A percentile compares a stretch with the other conserved stretches of the same genome.
phyloP scores from a whole-genome alignment of 1,284 basidiomycete species.

The Microbotryomycetes sp. region DNA sequence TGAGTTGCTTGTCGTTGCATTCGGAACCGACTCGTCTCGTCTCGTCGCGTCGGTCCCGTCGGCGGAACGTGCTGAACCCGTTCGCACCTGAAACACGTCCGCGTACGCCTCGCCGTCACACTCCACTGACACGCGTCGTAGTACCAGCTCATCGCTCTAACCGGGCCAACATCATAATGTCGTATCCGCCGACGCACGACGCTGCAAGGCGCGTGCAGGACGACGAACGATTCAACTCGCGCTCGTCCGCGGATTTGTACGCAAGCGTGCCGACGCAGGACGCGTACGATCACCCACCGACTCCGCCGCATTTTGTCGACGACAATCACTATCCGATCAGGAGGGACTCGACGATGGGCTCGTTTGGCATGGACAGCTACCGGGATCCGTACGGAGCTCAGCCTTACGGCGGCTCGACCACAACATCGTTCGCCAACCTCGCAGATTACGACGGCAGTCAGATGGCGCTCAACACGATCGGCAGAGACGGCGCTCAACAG shows the following conservation, averaged over 20 bases:
- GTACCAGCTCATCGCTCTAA: no score
- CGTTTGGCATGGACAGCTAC: background rate
- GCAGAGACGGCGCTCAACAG: background rate
- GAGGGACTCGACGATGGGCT: background rate
- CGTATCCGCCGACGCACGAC: background rate
- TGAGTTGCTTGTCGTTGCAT: no score
- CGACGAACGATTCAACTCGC: background rate
- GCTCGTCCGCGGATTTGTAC: constrained; percentile 28
- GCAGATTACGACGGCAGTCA: background rate
- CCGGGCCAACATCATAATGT: background rate
- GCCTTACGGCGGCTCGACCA: background rate
- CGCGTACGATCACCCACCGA: background rate
- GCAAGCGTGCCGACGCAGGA: constrained; percentile 18
- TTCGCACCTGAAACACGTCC: no score
- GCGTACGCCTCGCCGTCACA: no score
- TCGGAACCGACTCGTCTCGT: no score
- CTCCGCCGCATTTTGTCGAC: background rate
- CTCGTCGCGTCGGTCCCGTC: no score
- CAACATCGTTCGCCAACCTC: background rate
- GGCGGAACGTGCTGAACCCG: no score
- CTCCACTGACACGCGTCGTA: no score
- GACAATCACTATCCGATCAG: background rate
- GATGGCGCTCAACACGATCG: background rate
- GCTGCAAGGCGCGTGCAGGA: background rate
- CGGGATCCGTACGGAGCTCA: background rate